Evolutionary conservation across 768 basidiomycete genomes (phyloP).

Genomic region (Kwoniella europaea): DNA sequence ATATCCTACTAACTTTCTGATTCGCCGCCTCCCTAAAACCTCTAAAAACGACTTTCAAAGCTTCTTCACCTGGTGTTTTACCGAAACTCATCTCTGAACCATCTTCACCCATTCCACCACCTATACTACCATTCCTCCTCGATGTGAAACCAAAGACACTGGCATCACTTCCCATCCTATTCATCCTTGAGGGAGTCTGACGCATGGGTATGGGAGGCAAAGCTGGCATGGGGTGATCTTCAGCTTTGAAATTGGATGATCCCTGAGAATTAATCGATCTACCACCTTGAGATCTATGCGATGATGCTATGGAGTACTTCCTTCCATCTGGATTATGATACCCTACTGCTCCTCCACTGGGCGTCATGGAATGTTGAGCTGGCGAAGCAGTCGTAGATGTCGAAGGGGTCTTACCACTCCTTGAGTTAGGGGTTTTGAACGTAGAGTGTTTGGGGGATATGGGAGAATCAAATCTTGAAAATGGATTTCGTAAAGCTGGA

Average conservation of each 20-base stretch:
- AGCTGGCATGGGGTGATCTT: constrained; percentile 45
- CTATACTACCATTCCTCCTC: constrained; percentile 37
- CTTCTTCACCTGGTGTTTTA: constrained; percentile 84
- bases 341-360: not conserved
- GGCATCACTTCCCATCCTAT: constrained; percentile 44
- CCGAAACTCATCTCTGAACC: constrained; percentile 73
- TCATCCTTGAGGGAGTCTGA: constrained; percentile 35
- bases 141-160: constrained; percentile 33
- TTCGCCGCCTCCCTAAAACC: constrained; percentile 82
- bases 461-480: constrained; percentile 45
- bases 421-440: constrained; percentile 30
- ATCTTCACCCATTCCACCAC: constrained; percentile 58
- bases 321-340: constrained; percentile 30
- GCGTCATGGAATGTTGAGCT: constrained; percentile 15
- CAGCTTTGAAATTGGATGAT: constrained; percentile 42
- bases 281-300: constrained; percentile 38
- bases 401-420: constrained; percentile 17
- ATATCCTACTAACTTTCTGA: constrained; percentile 74
- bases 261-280: constrained; percentile 42
- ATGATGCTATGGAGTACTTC: constrained; percentile 45
- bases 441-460: constrained; percentile 33
- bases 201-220: constrained; percentile 49
- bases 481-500: constrained; percentile 54
- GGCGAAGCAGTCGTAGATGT: constrained; percentile 26
- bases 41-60: constrained; percentile 84